Evolutionary conservation across 768 basidiomycete species (phyloP), one percentile per base, ranked within the genome.

Genomic region (Suillus occidentalis): DNA sequence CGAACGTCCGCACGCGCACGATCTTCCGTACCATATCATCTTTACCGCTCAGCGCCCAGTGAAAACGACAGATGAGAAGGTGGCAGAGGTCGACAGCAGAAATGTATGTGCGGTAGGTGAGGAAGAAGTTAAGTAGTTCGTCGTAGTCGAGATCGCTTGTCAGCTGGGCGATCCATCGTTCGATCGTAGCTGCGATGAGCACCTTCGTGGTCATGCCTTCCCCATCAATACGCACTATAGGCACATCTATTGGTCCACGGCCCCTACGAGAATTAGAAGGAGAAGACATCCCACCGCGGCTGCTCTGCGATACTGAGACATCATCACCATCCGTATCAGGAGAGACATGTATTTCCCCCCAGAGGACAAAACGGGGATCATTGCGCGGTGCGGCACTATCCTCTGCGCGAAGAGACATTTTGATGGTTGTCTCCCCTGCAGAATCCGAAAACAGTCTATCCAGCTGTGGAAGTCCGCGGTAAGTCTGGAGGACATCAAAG

Each of bases 111-210:
- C 95, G 88, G 73, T 95, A 97, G 2, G 94, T 95, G 74, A 97
- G 84, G 84, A 97, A 94, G 74, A 96, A 96, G 70, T 92, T 88
- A 63, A 94, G 83, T 36, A 95, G 82, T 69, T 95, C 92, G 73
- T 95, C 94, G 64, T 93, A 92, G 75, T 91, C 88, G 70, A 95
- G 80, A 70, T 91, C 89, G 70, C 89, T 91, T 37, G 95, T 96
- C 58, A 97, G 79, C 71, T 97, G 93, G 1, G 92, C 94, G 62
- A 97, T 89, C 92, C 93, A 94, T 0, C 95, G 89, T 74, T 96
- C 95, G 70, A 96, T 93, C 4, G 93, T 95, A 5, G 94, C 94
- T 0, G 93, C 95, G 16, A 96, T 80, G n/a, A 97, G 80, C 31
- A 92, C 80, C 67, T 72, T 77, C 61, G 73, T 76, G 67, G 72